phyloP scores from a whole-genome alignment of 73 alveolate genomes.

The Uronychia binucleata region DNA sequence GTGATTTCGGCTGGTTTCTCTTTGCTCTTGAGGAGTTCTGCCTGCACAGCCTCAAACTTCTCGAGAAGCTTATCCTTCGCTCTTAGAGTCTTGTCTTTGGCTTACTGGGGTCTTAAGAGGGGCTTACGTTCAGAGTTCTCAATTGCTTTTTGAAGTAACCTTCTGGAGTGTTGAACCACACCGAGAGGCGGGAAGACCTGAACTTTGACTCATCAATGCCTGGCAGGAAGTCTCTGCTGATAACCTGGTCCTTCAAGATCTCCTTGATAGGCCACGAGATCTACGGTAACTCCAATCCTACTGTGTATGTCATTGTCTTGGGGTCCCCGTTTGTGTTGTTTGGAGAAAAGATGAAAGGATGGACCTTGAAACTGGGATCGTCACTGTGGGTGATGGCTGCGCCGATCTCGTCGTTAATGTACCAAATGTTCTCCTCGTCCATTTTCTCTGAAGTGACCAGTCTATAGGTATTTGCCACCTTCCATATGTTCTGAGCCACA shows the following conservation, averaged over 20 bases:
- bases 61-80: constrained; percentile 25
- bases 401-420: constrained; percentile 94
- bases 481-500: constrained; percentile 80
- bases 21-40: constrained; percentile 19
- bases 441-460: constrained; percentile 70
- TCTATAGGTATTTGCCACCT: constrained; percentile 81
- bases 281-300: constrained; percentile 14
- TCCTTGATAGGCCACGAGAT: constrained; percentile 82
- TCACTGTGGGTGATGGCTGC: constrained; percentile 90
- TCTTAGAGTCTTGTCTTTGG: constrained; percentile 34
- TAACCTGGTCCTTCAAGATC: constrained; percentile 62
- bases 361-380: constrained; percentile 83
- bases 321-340: constrained; percentile 74
- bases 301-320: constrained; percentile 77
- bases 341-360: constrained; percentile 90
- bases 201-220: constrained; percentile 83
- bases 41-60: constrained; percentile 18
- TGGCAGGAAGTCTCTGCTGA: constrained; percentile 88
- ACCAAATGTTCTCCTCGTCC: constrained; percentile 93
- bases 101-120: constrained; percentile 33
- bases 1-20: constrained; percentile 53
- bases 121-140: constrained; percentile 24
- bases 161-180: constrained; percentile 93
- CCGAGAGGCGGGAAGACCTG: constrained; percentile 89
- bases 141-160: constrained; percentile 63